These are phyloP conservation scores for Botrytis medusae DNA, from an alignment of 2,329 filamentous ascomycete species.

Conservation along the genomic window DNA sequence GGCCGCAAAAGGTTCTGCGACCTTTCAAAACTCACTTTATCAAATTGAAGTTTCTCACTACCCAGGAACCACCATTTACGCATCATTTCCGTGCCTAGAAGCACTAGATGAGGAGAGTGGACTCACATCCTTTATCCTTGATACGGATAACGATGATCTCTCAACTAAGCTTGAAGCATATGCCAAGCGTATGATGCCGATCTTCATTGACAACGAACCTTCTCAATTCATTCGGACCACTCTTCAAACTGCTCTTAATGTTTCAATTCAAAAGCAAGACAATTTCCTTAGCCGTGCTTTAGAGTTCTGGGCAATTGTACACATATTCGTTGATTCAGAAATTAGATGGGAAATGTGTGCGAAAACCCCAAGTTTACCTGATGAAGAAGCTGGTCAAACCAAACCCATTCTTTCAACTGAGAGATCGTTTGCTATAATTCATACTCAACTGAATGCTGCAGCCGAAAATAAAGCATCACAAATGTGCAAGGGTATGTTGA, in stretches of 20 bases:
- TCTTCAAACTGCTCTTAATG: slow-evolving; percentile 49
- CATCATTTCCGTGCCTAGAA: slow-evolving; percentile 37
- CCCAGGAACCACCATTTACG: slow-evolving; percentile 45
- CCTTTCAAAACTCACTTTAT: slow-evolving; percentile 47
- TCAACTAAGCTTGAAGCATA: slow-evolving; percentile 59
- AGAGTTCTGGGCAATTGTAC: slow-evolving; percentile 64
- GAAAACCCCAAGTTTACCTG: slow-evolving; percentile 23
- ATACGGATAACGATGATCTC: slow-evolving; percentile 60
- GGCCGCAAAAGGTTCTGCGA: slow-evolving; percentile 51
- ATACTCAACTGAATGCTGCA: slow-evolving; percentile 63
- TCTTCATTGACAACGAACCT: slow-evolving; percentile 59
- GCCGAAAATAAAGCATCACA: slow-evolving; percentile 62
- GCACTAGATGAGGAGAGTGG: slow-evolving; percentile 38
- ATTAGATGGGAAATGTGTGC: slow-evolving; percentile 53
- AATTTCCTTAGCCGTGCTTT: slow-evolving; percentile 57
- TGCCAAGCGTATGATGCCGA: slow-evolving; percentile 56
- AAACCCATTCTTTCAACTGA: slow-evolving; percentile 29
- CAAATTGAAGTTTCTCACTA: slow-evolving; percentile 61
- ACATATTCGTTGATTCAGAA: slow-evolving; percentile 61
- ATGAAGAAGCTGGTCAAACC: slow-evolving; percentile 28
- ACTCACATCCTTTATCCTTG: slow-evolving; percentile 52
- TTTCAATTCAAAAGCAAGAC: slow-evolving; percentile 52
- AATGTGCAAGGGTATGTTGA: slow-evolving; percentile 58
- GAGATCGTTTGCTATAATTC: slow-evolving; percentile 55
- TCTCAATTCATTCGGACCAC: slow-evolving; percentile 61